phyloP scores from a whole-genome alignment of 306 rosid species.

The Ceratonia siliqua region DNA sequence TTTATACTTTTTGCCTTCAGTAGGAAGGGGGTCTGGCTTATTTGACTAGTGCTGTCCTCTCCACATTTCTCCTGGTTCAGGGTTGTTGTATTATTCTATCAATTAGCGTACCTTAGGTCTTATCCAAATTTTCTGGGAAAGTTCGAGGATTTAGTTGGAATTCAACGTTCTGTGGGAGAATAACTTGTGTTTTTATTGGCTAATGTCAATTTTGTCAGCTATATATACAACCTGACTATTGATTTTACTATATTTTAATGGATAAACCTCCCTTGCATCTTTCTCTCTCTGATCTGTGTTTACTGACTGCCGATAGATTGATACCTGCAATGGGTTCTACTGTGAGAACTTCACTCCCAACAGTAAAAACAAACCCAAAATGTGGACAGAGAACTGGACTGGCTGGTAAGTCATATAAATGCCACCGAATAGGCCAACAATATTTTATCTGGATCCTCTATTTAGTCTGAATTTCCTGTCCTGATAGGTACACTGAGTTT shows the following conservation, averaged over 20 bases:
- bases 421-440: neutral
- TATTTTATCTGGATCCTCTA: neutral
- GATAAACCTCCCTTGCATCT: neutral
- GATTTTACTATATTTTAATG: no score
- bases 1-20: neutral
- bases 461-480: conserved; percentile 16
- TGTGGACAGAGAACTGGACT: conserved; percentile 98
- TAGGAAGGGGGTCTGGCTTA: neutral
- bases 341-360: conserved; percentile 85
- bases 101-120: neutral
- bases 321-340: conserved; percentile 89
- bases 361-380: conserved; percentile 71
- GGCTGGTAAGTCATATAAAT: conserved; percentile 67
- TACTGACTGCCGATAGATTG: conserved; percentile 54
- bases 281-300: conserved; percentile 14
- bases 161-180: neutral
- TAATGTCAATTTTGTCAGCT: neutral
- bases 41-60: neutral
- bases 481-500: conserved; percentile 81
- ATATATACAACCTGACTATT: neutral
- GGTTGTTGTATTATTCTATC: neutral
- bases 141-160: neutral
- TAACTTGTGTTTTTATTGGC: neutral
- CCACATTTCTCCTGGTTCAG: neutral
- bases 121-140: neutral